phyloP scores from a whole-genome alignment of 768 basidiomycete genomes.

The Auriculariales sp. region DNA sequence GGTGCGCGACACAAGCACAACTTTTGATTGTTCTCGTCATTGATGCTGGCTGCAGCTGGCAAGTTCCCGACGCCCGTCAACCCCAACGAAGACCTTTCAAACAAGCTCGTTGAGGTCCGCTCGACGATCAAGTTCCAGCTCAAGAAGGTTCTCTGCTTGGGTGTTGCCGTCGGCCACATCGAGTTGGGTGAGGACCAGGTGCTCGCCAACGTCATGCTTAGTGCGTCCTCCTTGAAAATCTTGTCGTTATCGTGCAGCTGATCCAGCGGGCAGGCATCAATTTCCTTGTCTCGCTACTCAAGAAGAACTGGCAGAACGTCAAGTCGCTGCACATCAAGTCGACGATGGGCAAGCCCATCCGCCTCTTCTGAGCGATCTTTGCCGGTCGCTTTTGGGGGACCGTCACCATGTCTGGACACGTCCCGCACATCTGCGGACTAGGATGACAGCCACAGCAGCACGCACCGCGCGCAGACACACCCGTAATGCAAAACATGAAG shows the following conservation, averaged over 20 bases:
- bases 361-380: slow-evolving; percentile 58
- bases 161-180: slow-evolving; percentile 95
- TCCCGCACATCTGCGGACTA: slow-evolving; percentile 4
- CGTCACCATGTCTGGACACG: slow-evolving; percentile 2
- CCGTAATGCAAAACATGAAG: slow-evolving; percentile 84
- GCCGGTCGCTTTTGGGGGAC: slow-evolving; percentile 10
- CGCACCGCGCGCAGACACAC: slow-evolving; percentile 15
- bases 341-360: slow-evolving; percentile 97
- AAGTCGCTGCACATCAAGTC: slow-evolving; percentile 97
- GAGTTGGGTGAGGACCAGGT: slow-evolving; percentile 98
- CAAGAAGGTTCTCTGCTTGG: slow-evolving; percentile 97
- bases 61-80: slow-evolving; percentile 98
- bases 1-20: slow-evolving; percentile 30
- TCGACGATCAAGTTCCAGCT: slow-evolving; percentile 99
- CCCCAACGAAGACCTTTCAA: slow-evolving; percentile 74
- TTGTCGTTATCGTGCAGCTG: background rate
- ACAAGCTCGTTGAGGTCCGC: slow-evolving; percentile 89
- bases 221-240: slow-evolving; percentile 26
- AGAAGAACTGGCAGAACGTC: slow-evolving; percentile 99
- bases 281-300: slow-evolving; percentile 97
- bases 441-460: slow-evolving; percentile 9
- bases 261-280: slow-evolving; percentile 63
- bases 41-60: slow-evolving; percentile 46
- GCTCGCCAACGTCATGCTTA: slow-evolving; percentile 93
- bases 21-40: background rate